These are phyloP conservation scores for Aureobasidium sp. DNA, from an alignment of 2,329 filamentous ascomycete species.

Conservation along the genomic window DNA sequence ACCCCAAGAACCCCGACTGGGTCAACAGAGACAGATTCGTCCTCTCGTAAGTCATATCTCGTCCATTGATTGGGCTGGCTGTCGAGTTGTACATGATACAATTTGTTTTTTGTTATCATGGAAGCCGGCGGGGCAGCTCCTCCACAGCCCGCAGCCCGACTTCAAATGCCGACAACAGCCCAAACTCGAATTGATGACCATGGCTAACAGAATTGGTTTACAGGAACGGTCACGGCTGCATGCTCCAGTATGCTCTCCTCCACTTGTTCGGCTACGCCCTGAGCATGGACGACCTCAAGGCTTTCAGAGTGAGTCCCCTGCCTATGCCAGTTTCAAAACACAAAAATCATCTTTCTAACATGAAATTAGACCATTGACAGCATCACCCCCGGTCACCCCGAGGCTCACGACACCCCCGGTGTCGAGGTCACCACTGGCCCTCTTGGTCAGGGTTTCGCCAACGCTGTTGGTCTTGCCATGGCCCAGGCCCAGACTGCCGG, in stretches of 20 bases:
- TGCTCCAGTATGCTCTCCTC: slow-evolving; percentile 97
- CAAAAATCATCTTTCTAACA: slow-evolving; percentile 13
- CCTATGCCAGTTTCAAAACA: slow-evolving; percentile 17
- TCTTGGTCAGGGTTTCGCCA: slow-evolving; percentile 93
- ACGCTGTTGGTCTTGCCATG: slow-evolving; percentile 95
- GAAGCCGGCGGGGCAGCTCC: not conserved
- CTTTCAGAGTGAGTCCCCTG: slow-evolving; percentile 73
- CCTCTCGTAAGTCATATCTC: slow-evolving; percentile 70
- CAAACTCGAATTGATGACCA: not conserved
- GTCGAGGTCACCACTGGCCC: slow-evolving; percentile 97
- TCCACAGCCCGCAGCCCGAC: not conserved
- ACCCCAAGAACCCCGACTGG: slow-evolving; percentile 98
- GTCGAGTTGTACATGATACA: not conserved
- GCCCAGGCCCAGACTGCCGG: slow-evolving; percentile 87
- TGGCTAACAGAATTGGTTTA: not conserved
- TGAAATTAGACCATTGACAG: slow-evolving; percentile 53
- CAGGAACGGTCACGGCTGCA: slow-evolving; percentile 97
- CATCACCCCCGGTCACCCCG: slow-evolving; percentile 93
- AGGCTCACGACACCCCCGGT: slow-evolving; percentile 92
- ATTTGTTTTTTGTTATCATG: slow-evolving; percentile 4
- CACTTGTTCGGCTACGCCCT: slow-evolving; percentile 91
- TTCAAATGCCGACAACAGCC: not conserved
- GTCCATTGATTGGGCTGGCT: not conserved
- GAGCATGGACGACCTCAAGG: slow-evolving; percentile 85
- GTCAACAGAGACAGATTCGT: slow-evolving; percentile 97